Evolutionary conservation across 2,329 filamentous ascomycete species (phyloP), one percentile per base, ranked within the genome.

Genomic region (Fusarium sp.): DNA sequence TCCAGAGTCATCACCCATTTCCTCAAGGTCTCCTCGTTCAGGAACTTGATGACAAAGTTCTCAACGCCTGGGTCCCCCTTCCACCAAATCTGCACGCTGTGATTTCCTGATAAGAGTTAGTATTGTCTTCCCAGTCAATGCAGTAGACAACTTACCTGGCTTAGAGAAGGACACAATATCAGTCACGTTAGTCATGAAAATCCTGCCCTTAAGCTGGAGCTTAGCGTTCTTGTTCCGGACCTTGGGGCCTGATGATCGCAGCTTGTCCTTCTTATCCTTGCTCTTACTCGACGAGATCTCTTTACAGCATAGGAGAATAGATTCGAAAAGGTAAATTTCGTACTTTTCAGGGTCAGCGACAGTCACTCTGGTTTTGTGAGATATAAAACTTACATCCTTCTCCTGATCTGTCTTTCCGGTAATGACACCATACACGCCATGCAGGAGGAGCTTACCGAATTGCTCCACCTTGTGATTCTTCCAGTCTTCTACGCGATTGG

Each of bases 101-200:
- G 97, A 13, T 93, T 95, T 48, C 94, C 94, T 96, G 74, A 13
- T 51, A 11, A 38, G 7, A 40, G 69, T 83, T 73, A 81, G 79
- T 58, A 44, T 18, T 36, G 44, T 42, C 34, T 36, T 9, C 15
- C 56, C 43, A 3, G 11, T 66, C 39, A 69, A 34, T 6, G 1
- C 6, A 1, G 24, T 15, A 24, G 2, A 42, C 38, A 60, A 77
- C 87, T 77, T 88, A 97, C 95, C 94, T 80, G 94, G 93, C 79
- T 95, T 97, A 50, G 91, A 90, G 63, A 96, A 85, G 18, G 92
- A 95, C 42, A 97, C 85, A n/a, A 97, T 91, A 78, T 98, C 94
- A 39, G 95, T 98, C 56, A 99, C 95, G 76, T 99, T 99, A 72
- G 95, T 94, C 95, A 99, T 98, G 82, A 98, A 98, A 75, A 99